Evolutionary conservation across 768 basidiomycete genomes (phyloP).

Genomic region (Tricholoma sp.): DNA sequence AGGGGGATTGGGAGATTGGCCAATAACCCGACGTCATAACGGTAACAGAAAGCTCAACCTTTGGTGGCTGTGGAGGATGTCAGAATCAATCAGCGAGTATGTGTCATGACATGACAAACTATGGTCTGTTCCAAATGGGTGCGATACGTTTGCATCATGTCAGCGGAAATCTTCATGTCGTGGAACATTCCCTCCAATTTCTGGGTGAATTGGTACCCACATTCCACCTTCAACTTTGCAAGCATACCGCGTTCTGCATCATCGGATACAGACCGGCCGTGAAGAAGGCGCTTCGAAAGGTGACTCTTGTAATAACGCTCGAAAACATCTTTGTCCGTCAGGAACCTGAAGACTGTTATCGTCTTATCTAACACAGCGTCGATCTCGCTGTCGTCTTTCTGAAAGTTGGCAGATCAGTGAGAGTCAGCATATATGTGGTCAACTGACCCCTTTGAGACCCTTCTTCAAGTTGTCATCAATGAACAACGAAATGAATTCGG

Average conservation of each 20-base stretch:
- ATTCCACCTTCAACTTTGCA: conserved; percentile 94
- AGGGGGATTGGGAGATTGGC: conserved; percentile 71
- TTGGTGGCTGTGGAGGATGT: conserved; percentile 46
- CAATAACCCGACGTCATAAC: conserved; percentile 98
- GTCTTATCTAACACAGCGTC: conserved; percentile 91
- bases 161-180: conserved; percentile 86
- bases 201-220: conserved; percentile 94
- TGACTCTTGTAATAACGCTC: conserved; percentile 97
- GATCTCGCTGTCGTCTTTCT: conserved; percentile 96
- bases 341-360: conserved; percentile 90
- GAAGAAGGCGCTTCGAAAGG: conserved; percentile 87
- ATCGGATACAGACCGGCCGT: conserved; percentile 86
- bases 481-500: conserved; percentile 94
- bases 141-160: conserved; percentile 75
- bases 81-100: conserved; percentile 7
- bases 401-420: conserved; percentile 4
- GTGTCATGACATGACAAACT: conserved; percentile 38
- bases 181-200: conserved; percentile 99
- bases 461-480: conserved; percentile 96
- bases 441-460: conserved; percentile 86
- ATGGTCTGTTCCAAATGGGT: conserved; percentile 50
- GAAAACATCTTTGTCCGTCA: conserved; percentile 95
- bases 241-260: conserved; percentile 98
- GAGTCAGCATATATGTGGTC: neutral
- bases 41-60: conserved; percentile 79